Percentiles rank a stretch among this genome's conserved stretches.
Evolutionary conservation across 2,329 filamentous ascomycete genomes (phyloP).

Genomic region (Exophiala alcalophila): DNA sequence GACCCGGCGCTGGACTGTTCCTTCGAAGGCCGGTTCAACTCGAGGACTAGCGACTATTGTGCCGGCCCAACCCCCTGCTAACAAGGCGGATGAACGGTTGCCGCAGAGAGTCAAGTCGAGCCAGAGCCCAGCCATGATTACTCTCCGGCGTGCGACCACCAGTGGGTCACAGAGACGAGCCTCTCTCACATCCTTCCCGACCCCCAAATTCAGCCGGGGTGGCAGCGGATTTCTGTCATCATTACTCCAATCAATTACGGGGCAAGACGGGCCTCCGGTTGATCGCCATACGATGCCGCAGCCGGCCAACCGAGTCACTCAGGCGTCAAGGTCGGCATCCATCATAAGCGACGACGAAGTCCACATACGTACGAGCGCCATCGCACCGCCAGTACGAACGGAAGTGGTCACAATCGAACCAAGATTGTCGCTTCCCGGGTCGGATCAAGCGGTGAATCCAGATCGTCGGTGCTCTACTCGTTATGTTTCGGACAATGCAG

Average conservation of each 20-base stretch:
- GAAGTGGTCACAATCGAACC: constrained; percentile 19
- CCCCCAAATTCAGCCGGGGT: constrained; percentile 23
- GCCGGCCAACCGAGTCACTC: neutral
- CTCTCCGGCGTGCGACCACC: constrained; percentile 28
- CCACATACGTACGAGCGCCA: constrained; percentile 13
- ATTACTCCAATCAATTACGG: constrained; percentile 23
- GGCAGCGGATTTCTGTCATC: constrained; percentile 23
- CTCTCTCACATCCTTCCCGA: constrained; percentile 28
- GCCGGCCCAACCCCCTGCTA: constrained; percentile 11
- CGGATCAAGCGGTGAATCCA: constrained; percentile 3
- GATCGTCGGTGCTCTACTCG: constrained; percentile 26
- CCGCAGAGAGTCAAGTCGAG: constrained; percentile 2
- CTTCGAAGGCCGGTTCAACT: constrained; percentile 25
- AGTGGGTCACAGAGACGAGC: constrained; percentile 9
- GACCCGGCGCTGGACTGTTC: constrained; percentile 25
- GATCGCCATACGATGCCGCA: constrained; percentile 1
- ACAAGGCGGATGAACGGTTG: constrained; percentile 3
- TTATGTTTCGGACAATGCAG: constrained; percentile 22
- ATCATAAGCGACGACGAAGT: constrained; percentile 10
- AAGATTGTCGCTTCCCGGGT: constrained; percentile 5
- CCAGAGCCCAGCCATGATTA: constrained; percentile 30
- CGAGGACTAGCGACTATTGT: constrained; percentile 21
- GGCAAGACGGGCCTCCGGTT: constrained; percentile 4
- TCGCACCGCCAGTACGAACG: constrained; percentile 24
- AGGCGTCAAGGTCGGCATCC: constrained; percentile 6